A percentile compares a stretch with the other conserved stretches of the same genome.
Evolutionary conservation across 2,329 filamentous ascomycete genomes (phyloP).

Genomic region (Penicillium sp.): DNA sequence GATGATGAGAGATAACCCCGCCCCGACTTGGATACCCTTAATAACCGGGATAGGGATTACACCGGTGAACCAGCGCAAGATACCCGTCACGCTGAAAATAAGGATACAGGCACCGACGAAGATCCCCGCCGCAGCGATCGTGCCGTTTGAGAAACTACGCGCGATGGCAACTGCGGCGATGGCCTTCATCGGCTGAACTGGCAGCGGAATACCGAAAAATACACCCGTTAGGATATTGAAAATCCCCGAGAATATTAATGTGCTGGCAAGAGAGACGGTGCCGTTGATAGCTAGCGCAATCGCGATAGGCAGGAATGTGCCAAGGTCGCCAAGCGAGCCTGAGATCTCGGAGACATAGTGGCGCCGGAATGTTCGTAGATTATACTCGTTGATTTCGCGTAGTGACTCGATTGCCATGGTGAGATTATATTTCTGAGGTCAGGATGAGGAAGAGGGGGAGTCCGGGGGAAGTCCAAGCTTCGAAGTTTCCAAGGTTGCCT

Average conservation of each 20-base stretch:
- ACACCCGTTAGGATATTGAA: constrained; percentile 82
- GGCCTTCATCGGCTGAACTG: constrained; percentile 87
- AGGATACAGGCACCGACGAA: constrained; percentile 73
- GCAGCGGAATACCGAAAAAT: constrained; percentile 82
- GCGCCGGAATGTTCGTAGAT: constrained; percentile 54
- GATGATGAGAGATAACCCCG: constrained; percentile 77
- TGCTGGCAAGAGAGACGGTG: constrained; percentile 78
- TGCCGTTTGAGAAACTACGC: constrained; percentile 60
- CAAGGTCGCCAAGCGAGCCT: constrained; percentile 82
- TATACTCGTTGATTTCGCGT: constrained; percentile 42
- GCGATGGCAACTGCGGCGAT: constrained; percentile 88
- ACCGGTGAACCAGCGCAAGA: constrained; percentile 70
- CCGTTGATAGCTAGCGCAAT: constrained; percentile 75
- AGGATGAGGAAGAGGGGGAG: not conserved
- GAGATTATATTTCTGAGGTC: not conserved
- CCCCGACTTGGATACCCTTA: constrained; percentile 92
- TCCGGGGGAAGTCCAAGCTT: not conserved
- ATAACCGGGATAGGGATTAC: constrained; percentile 81
- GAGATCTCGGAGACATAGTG: constrained; percentile 74
- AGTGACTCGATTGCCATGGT: constrained; percentile 26
- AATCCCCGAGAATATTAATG: constrained; percentile 81
- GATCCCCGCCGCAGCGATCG: constrained; percentile 79
- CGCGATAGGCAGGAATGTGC: constrained; percentile 84
- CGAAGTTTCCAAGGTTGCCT: constrained; percentile 1
- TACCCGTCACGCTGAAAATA: constrained; percentile 72